A percentile compares a stretch with the other conserved stretches of the same genome.
phyloP scores from a whole-genome alignment of 1,284 basidiomycete genomes.

The Apiotrichum laibachii region DNA sequence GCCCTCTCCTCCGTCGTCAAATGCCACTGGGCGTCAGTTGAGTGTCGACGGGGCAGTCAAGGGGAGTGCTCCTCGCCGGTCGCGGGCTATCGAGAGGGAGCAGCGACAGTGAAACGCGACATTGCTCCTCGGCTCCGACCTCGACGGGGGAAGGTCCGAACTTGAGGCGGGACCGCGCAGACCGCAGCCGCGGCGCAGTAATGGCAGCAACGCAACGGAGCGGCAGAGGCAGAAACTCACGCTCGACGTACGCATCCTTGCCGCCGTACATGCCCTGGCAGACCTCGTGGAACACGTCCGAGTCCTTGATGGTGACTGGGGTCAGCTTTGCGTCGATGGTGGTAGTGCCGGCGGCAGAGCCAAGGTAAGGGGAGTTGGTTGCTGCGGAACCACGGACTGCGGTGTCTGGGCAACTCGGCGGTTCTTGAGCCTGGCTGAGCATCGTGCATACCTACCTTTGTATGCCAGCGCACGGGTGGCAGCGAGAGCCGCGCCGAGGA shows the following conservation, averaged over 20 bases:
- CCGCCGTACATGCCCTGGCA: conserved; percentile 94
- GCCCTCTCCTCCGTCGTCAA: conserved; percentile 73
- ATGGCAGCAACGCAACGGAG: background rate
- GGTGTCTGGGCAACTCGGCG: too few relatives aligned
- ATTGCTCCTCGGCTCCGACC: background rate
- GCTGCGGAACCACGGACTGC: too few relatives aligned
- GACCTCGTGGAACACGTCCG: conserved; percentile 69
- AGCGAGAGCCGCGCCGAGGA: conserved; percentile 7
- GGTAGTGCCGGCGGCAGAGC: too few relatives aligned
- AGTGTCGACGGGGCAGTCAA: too few relatives aligned
- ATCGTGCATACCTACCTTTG: conserved; percentile 8
- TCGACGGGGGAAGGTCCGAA: too few relatives aligned
- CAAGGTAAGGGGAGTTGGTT: too few relatives aligned
- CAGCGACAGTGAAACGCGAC: background rate
- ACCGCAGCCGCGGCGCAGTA: background rate
- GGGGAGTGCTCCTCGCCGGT: too few relatives aligned
- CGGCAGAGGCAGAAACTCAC: background rate
- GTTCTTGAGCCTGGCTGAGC: too few relatives aligned
- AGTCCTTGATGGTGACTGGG: conserved; percentile 52
- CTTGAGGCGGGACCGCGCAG: too few relatives aligned
- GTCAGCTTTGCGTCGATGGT: background rate
- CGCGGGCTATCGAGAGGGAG: too few relatives aligned
- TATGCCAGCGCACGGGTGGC: conserved; percentile 11
- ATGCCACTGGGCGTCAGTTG: conserved; percentile 62
- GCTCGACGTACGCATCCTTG: conserved; percentile 55